Conservation (phyloP, 495 filamentous ascomycete species). For the Penicillium paxilli region DNA sequence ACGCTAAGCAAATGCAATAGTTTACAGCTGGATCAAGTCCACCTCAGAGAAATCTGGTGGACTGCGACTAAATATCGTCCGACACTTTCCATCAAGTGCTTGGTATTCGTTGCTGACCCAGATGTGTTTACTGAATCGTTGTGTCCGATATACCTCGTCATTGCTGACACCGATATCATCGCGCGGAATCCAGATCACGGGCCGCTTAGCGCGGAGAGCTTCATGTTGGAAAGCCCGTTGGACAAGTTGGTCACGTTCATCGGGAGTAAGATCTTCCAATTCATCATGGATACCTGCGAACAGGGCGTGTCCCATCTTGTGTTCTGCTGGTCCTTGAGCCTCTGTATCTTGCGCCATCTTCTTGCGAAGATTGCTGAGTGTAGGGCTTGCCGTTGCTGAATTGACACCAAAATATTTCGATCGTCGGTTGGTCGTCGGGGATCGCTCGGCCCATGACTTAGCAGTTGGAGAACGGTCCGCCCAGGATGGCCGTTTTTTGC, state of each 20-base stretch:
- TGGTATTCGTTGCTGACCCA: slow-evolving; percentile 95
- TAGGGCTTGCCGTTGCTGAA: slow-evolving; percentile 30
- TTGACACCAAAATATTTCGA: slow-evolving; percentile 42
- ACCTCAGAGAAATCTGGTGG: slow-evolving; percentile 92
- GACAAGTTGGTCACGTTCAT: slow-evolving; percentile 85
- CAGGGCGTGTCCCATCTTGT: slow-evolving; percentile 69
- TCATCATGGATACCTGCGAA: slow-evolving; percentile 87
- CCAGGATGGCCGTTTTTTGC: slow-evolving; percentile 38
- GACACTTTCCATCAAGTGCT: slow-evolving; percentile 77
- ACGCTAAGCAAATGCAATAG: slow-evolving; percentile 17
- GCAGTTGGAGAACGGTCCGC: slow-evolving; percentile 31
- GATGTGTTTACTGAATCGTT: slow-evolving; percentile 74
- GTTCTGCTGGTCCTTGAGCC: slow-evolving; percentile 56
- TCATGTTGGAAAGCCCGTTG: slow-evolving; percentile 89
- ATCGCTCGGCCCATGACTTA: slow-evolving; percentile 46
- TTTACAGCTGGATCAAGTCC: slow-evolving; percentile 79
- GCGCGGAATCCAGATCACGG: slow-evolving; percentile 91
- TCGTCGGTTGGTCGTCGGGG: slow-evolving; percentile 30
- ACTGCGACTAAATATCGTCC: slow-evolving; percentile 83
- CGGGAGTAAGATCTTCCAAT: slow-evolving; percentile 90
- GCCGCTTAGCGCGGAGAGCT: slow-evolving; percentile 80
- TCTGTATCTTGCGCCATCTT: slow-evolving; percentile 57
- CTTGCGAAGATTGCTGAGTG: slow-evolving; percentile 35
- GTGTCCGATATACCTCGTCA: slow-evolving; percentile 81
- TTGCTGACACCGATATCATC: slow-evolving; percentile 90